Conservation (phyloP, 2,329 filamentous ascomycete species). For the Hypoxylon sp. region DNA sequence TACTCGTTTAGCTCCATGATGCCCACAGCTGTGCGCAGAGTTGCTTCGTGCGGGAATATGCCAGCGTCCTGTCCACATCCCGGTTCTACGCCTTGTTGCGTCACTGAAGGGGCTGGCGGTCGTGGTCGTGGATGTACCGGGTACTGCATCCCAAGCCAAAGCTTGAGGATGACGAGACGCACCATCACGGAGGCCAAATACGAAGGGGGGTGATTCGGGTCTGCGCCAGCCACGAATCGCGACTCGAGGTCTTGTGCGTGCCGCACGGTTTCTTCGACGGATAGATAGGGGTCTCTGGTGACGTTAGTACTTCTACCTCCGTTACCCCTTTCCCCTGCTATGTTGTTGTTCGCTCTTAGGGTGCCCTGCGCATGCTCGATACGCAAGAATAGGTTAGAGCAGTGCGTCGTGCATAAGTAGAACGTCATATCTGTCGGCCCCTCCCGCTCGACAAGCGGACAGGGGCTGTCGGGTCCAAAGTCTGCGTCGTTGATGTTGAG, state of each 20-base stretch:
- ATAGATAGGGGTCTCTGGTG: constrained; percentile 39
- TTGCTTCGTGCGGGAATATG: constrained; percentile 58
- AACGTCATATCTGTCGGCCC: constrained; percentile 62
- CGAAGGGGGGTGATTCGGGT: constrained; percentile 55
- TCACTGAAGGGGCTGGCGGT: not conserved
- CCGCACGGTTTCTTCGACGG: constrained; percentile 60
- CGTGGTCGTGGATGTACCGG: constrained; percentile 57
- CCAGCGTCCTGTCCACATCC: constrained; percentile 5
- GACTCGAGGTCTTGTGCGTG: constrained; percentile 59
- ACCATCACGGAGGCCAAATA: constrained; percentile 59
- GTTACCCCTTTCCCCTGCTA: not conserved
- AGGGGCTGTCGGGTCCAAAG: constrained; percentile 59
- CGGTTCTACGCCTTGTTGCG: not conserved
- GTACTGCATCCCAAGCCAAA: constrained; percentile 64
- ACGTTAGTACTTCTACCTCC: constrained; percentile 9
- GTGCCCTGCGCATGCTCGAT: constrained; percentile 55
- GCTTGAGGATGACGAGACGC: constrained; percentile 62
- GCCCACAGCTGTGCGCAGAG: constrained; percentile 64
- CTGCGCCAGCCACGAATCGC: constrained; percentile 58
- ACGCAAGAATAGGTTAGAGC: constrained; percentile 59
- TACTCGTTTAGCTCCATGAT: constrained; percentile 61
- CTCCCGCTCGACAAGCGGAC: constrained; percentile 56
- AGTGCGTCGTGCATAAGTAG: constrained; percentile 58
- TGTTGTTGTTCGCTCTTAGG: constrained; percentile 1
- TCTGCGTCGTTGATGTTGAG: constrained; percentile 69